Evolutionary conservation across 345 rosid genomes (phyloP), one percentile per base, ranked within the genome.

Genomic region (Citrus hindsii): DNA sequence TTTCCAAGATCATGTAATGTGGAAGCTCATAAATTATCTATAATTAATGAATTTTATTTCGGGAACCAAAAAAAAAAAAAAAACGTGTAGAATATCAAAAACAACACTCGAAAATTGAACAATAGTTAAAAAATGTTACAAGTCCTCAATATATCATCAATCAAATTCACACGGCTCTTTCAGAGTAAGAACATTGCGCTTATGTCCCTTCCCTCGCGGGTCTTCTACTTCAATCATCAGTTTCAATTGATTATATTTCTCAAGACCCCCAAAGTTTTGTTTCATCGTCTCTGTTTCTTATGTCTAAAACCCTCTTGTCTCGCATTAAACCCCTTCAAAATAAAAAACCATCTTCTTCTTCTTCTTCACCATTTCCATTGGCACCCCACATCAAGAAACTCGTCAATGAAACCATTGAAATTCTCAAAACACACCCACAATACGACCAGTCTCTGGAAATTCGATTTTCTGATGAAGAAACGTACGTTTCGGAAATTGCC

Each of bases 231-330:
- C 0, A 53, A 53, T 53, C 58, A 18, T 53, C 18, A 46, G 51
- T 46, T 46, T 46, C 5, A 46, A 46, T 46, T 46, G 16, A 12
- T 53, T 53, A 18, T 2, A 18, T 53, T 53, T 18, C 58, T 53
- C 67, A 28, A 28, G 6, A 16, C 37, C 33, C 58, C 58, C 73
- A 4, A 2, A 27, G n/a, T 37, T 4, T 13, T 10, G 9, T 69
- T 46, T 19, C 4, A 7, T 30, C 58, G 4, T 61, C 46, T 19
- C 24, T 46, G 16, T 70, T 40, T 76, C 76, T 42, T 63, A 93
- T 93, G 98, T 93, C 98, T 79, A 94, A 87, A 83, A 79, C 84
- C 76, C 86, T 94, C 68, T 89, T 92, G 76, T 88, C 98, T 78
- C 89, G 86, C 66, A 88, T 94, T 76, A 90, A 86, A 82, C 97